These are phyloP conservation scores for Aspergillus ustus DNA, from an alignment of 2,329 filamentous ascomycete species.

Conservation along the genomic window DNA sequence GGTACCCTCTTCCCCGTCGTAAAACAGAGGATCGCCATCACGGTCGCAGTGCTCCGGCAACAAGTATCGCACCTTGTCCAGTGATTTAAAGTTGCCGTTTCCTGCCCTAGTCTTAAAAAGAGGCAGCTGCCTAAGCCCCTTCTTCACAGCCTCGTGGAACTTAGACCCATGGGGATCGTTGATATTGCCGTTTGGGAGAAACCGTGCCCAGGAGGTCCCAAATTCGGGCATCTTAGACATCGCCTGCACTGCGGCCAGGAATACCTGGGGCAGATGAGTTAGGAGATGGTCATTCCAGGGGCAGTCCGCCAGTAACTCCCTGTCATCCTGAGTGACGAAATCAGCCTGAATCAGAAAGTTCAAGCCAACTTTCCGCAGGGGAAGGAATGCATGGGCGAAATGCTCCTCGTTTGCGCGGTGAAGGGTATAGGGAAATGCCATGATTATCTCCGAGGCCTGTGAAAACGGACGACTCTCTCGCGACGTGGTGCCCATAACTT, in stretches of 20 bases:
- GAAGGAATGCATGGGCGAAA: background rate
- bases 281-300: conserved; percentile 10
- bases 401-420: background rate
- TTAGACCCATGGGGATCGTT: background rate
- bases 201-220: background rate
- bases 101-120: conserved; percentile 9
- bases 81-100: background rate
- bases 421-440: conserved; percentile 2
- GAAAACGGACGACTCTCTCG: background rate
- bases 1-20: background rate
- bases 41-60: background rate
- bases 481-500: background rate
- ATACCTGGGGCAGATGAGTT: background rate
- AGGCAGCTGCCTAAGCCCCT: background rate
- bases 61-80: conserved; percentile 12
- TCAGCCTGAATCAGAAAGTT: conserved; percentile 9
- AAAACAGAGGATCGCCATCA: conserved; percentile 7
- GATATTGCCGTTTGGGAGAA: background rate
- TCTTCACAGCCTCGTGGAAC: background rate
- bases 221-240: background rate
- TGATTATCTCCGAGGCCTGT: background rate
- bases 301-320: background rate
- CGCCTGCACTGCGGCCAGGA: background rate
- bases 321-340: background rate
- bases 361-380: background rate